A percentile compares a stretch with the other conserved stretches of the same genome.
Conservation (phyloP, 2,329 filamentous ascomycete genomes). For the Xenoacremonium recifei region DNA sequence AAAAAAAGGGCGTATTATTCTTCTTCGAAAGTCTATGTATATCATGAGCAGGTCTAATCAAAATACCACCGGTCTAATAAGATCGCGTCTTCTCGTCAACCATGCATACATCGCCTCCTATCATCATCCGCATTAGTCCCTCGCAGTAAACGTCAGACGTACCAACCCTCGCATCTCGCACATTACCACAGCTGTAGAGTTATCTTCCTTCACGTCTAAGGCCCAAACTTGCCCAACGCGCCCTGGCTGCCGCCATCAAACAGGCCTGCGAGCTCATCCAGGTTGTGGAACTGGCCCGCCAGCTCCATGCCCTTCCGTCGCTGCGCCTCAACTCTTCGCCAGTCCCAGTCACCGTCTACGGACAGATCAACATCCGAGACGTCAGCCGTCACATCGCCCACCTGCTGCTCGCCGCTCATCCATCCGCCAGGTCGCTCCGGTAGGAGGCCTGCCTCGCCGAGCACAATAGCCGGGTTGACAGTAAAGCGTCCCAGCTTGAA, state of each 20-base stretch:
- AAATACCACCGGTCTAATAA: too few species aligned
- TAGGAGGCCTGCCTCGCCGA: slow-evolving; percentile 67
- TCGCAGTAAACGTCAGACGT: too few species aligned
- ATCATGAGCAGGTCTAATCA: slow-evolving; percentile 8
- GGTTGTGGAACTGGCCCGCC: slow-evolving; percentile 53
- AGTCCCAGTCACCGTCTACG: slow-evolving; percentile 50
- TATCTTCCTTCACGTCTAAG: slow-evolving; percentile 28
- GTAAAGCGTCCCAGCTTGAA: slow-evolving; percentile 81
- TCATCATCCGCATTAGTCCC: too few species aligned
- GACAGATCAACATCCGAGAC: slow-evolving; percentile 34
- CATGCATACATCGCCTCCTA: too few species aligned
- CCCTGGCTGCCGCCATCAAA: slow-evolving; percentile 55
- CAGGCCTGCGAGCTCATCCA: slow-evolving; percentile 52
- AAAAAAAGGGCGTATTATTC: slow-evolving; percentile 2
- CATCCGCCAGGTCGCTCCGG: slow-evolving; percentile 70
- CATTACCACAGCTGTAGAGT: neutral
- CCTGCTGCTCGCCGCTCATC: slow-evolving; percentile 45
- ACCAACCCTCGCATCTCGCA: too few species aligned
- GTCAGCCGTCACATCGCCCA: slow-evolving; percentile 38
- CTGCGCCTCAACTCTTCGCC: slow-evolving; percentile 55
- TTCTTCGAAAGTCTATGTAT: slow-evolving; percentile 2
- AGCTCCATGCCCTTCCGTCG: slow-evolving; percentile 54
- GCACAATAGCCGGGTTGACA: slow-evolving; percentile 74
- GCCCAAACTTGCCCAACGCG: slow-evolving; percentile 48
- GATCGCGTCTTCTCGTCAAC: too few species aligned